Evolutionary conservation across 169 alveolate species (phyloP).

Genomic region (Cryptosporidium meleagridis): DNA sequence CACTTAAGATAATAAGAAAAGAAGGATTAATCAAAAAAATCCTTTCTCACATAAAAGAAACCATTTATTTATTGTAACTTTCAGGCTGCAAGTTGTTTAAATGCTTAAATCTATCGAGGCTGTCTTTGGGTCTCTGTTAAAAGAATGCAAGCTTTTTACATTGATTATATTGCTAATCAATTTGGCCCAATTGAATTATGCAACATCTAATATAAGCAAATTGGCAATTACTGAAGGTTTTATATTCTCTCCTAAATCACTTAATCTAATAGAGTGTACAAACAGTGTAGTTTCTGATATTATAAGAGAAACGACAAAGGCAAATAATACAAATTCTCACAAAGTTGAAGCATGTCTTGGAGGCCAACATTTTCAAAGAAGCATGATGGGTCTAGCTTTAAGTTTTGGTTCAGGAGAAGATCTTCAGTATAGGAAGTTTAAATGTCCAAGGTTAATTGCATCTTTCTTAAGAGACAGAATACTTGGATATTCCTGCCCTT

Average conservation of each 20-base stretch:
- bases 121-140: background rate
- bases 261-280: conserved; percentile 49
- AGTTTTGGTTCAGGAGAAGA: conserved; percentile 47
- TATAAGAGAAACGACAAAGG: background rate
- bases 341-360: conserved; percentile 10
- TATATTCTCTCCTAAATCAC: conserved; percentile 32
- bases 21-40: background rate
- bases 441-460: conserved; percentile 74
- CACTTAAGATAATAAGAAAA: background rate
- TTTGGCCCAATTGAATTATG: background rate
- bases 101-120: background rate
- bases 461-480: conserved; percentile 59
- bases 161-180: background rate
- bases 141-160: background rate
- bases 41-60: background rate
- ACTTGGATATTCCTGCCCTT: conserved; percentile 68
- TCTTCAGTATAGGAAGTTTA: conserved; percentile 21
- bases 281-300: conserved; percentile 21
- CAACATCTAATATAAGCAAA: background rate
- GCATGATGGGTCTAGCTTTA: conserved; percentile 51
- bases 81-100: background rate
- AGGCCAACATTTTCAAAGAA: conserved; percentile 22
- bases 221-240: conserved; percentile 48
- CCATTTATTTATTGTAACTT: background rate
- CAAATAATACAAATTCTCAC: background rate